Percentiles rank a stretch among this genome's conserved stretches.
phyloP scores from a whole-genome alignment of 768 basidiomycete species.

The Pulveroboletus sp. region DNA sequence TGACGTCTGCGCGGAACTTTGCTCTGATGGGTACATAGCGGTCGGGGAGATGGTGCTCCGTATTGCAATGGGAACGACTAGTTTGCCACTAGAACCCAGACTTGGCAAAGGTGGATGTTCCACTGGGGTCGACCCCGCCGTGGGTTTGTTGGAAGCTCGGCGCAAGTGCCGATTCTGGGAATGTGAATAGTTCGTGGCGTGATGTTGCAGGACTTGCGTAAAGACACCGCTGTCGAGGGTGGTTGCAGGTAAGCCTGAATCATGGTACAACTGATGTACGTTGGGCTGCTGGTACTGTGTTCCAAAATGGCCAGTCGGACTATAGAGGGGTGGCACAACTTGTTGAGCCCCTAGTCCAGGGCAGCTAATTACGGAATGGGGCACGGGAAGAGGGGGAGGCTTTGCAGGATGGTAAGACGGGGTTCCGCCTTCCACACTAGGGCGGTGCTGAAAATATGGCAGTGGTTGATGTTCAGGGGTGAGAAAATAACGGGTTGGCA shows the following conservation, averaged over 20 bases:
- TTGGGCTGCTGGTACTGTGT: slow-evolving; percentile 33
- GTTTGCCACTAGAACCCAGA: neutral
- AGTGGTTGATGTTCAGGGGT: slow-evolving; percentile 33
- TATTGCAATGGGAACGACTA: neutral
- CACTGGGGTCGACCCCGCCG: neutral
- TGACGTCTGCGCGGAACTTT: slow-evolving; percentile 1
- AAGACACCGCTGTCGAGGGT: slow-evolving; percentile 26
- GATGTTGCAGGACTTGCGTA: slow-evolving; percentile 32
- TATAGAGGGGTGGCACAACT: slow-evolving; percentile 18
- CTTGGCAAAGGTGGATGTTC: neutral
- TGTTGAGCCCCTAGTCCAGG: slow-evolving; percentile 16
- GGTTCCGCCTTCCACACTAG: slow-evolving; percentile 31
- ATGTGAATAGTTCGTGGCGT: slow-evolving; percentile 29
- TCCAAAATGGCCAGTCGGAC: slow-evolving; percentile 32
- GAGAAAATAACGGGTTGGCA: slow-evolving; percentile 38
- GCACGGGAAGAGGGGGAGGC: slow-evolving; percentile 14
- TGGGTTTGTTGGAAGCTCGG: slow-evolving; percentile 18
- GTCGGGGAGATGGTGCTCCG: neutral
- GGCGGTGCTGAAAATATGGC: slow-evolving; percentile 36
- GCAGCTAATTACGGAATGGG: slow-evolving; percentile 22
- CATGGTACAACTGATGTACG: slow-evolving; percentile 49
- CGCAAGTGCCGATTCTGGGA: slow-evolving; percentile 13
- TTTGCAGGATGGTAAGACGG: slow-evolving; percentile 22
- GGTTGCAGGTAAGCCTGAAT: slow-evolving; percentile 24
- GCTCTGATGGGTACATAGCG: slow-evolving; percentile 1